A percentile compares a stretch with the other conserved stretches of the same genome.
These are phyloP conservation scores for Solanum hybrid DNA, from an alignment of 305 asterid species.

Conservation along the genomic window DNA sequence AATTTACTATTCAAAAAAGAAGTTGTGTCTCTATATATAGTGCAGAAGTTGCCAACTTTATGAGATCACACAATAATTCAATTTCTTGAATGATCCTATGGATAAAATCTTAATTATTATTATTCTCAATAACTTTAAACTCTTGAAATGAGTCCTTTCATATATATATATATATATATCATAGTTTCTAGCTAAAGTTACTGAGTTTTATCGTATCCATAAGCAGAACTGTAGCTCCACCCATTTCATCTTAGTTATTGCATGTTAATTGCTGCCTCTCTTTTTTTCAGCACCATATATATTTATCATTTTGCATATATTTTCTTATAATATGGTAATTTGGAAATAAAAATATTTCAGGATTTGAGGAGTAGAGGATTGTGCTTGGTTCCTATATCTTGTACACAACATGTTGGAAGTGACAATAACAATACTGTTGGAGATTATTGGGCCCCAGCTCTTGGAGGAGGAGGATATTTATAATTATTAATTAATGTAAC, in stretches of 20 bases:
- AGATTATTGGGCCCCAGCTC: slow-evolving; percentile 71
- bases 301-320: not conserved
- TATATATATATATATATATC: not conserved
- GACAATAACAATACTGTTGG: slow-evolving; percentile 46
- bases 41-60: not conserved
- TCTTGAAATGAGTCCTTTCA: not conserved
- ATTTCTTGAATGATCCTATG: not conserved
- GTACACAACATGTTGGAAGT: slow-evolving; percentile 57
- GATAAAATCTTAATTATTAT: not conserved
- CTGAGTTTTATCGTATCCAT: not conserved
- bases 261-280: not conserved
- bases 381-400: slow-evolving; percentile 70
- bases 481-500: not conserved
- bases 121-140: not conserved
- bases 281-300: not conserved
- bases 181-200: not conserved
- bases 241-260: not conserved
- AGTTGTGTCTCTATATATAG: not conserved
- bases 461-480: slow-evolving; percentile 60
- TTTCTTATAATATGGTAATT: not conserved
- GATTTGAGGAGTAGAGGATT: slow-evolving; percentile 78
- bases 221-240: not conserved
- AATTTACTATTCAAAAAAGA: not conserved
- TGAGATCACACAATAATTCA: not conserved
- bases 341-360: slow-evolving; percentile 11